Evolutionary conservation across 1,139 yeast genomes (phyloP).

Genomic region (Geotrichum klebahnii): DNA sequence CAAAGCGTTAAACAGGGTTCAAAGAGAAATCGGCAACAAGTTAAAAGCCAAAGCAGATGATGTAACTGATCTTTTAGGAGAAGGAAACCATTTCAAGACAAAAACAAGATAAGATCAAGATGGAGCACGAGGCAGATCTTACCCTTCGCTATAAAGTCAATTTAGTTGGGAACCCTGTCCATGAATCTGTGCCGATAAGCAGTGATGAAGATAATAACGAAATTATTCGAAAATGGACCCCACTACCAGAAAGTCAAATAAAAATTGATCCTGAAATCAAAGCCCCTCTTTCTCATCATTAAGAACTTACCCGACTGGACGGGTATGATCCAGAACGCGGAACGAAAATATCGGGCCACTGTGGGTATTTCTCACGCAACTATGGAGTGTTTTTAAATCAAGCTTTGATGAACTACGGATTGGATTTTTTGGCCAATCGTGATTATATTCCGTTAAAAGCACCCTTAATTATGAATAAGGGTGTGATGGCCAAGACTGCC

Average conservation of each 20-base stretch:
- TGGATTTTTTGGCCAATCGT: slow-evolving; percentile 71
- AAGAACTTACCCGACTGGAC: slow-evolving; percentile 85
- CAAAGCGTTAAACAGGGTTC: slow-evolving; percentile 80
- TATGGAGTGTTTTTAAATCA: slow-evolving; percentile 96
- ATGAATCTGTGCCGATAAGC: slow-evolving; percentile 82
- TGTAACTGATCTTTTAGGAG: slow-evolving; percentile 75
- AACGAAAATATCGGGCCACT: slow-evolving; percentile 94
- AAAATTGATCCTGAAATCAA: slow-evolving; percentile 53
- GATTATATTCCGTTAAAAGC: slow-evolving; percentile 93
- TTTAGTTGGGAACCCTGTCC: slow-evolving; percentile 89
- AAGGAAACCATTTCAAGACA: slow-evolving; percentile 69
- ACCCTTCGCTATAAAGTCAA: slow-evolving; percentile 75
- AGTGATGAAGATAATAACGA: slow-evolving; percentile 88
- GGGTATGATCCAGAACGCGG: slow-evolving; percentile 99
- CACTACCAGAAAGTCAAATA: slow-evolving; percentile 56
- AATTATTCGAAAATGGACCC: slow-evolving; percentile 81
- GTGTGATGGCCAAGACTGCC: slow-evolving; percentile 98
- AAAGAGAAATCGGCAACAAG: slow-evolving; percentile 87
- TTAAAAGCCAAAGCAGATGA: slow-evolving; percentile 95
- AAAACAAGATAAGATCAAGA: slow-evolving; percentile 61
- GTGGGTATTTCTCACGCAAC: slow-evolving; percentile 94
- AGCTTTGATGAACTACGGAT: slow-evolving; percentile 94
- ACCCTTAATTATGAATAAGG: slow-evolving; percentile 99
- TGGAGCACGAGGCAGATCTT: slow-evolving; percentile 76
- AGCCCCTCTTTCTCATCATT: slow-evolving; percentile 90